Evolutionary conservation across 306 rosid genomes (phyloP), one percentile per base, ranked within the genome.

Genomic region (Cucurbita ficifolia): DNA sequence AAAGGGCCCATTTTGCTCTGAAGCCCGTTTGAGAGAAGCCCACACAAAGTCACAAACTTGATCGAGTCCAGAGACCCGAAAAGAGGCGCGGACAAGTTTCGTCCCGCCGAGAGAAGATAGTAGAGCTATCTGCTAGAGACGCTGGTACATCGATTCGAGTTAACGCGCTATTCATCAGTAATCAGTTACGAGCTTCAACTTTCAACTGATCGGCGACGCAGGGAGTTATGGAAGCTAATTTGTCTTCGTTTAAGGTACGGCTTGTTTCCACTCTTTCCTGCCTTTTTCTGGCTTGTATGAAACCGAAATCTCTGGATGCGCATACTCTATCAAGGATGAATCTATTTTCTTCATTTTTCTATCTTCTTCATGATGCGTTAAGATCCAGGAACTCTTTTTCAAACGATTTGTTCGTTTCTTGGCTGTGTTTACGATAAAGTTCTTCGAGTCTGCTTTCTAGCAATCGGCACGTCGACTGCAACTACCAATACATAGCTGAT

Each of bases 231-330:
- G 74, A 49, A 29, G 54, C 74, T 48, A 70, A 29, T 70, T 70
- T 58, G 24, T 49, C 57, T 49, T 8, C 74, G 74, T 70, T 49
- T 33, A 70, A 70, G 74, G 74, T 70, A 49, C 42, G 21, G 7
- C 5, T 7, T 11, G 73, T 89, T 91, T 45, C 50, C 14, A 45
- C 14, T 45, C 50, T 45, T 45, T 45, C 50, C 50, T 45, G 50
- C 10, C 53, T 21, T 68, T 68, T 46, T 12, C 19, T 19, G 53
- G 33, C 33, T 65, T 10, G 8, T 12, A 65, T 65, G 18, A 65
- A 19, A 19, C 53, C 52, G 53, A 65, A 42, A 65, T 65, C 53
- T 8, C 46, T 10, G 17, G 50, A 4, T 5, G 70, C 33, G 33
- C 13, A 10, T 38, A 11, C 6, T 43, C 53, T 43, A 14, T 65